Conservation (phyloP, 768 basidiomycete genomes). For the Lactarius pseudohatsudake region DNA sequence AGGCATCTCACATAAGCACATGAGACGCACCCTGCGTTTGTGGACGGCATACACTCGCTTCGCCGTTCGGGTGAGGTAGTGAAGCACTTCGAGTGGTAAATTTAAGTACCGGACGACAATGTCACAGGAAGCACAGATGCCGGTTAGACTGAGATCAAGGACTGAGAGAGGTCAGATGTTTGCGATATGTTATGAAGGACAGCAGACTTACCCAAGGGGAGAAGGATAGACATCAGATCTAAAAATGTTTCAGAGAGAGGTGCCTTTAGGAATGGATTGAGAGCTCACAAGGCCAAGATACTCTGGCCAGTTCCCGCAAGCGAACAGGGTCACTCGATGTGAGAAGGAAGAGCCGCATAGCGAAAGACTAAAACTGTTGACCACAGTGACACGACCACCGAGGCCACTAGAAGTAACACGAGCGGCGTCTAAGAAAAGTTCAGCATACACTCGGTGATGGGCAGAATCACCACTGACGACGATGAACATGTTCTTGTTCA, state of each 20-base stretch:
- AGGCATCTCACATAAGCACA: not conserved
- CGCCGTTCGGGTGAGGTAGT: not conserved
- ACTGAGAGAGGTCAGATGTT: not conserved
- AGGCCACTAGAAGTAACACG: slow-evolving; percentile 10
- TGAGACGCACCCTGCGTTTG: slow-evolving; percentile 14
- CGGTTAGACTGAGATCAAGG: not conserved
- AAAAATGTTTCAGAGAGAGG: not conserved
- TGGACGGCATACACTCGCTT: not conserved
- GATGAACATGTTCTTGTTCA: slow-evolving; percentile 12
- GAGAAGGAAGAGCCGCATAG: too few relatives aligned
- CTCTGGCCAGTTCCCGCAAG: not conserved
- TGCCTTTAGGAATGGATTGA: not conserved
- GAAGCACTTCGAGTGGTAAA: not conserved
- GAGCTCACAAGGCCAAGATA: slow-evolving; percentile 12
- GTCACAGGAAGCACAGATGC: not conserved
- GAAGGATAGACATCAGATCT: not conserved
- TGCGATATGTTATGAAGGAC: not conserved
- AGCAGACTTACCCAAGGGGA: not conserved
- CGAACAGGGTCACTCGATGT: not conserved
- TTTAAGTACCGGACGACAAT: not conserved
- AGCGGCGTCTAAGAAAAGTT: slow-evolving; percentile 9
- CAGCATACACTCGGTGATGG: not conserved
- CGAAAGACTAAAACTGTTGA: not conserved
- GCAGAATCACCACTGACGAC: slow-evolving; percentile 1
- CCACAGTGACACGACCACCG: not conserved